A percentile compares a stretch with the other conserved stretches of the same genome.
Conservation (phyloP, 106 monocot genomes). For the Dendrobium catenatum region DNA sequence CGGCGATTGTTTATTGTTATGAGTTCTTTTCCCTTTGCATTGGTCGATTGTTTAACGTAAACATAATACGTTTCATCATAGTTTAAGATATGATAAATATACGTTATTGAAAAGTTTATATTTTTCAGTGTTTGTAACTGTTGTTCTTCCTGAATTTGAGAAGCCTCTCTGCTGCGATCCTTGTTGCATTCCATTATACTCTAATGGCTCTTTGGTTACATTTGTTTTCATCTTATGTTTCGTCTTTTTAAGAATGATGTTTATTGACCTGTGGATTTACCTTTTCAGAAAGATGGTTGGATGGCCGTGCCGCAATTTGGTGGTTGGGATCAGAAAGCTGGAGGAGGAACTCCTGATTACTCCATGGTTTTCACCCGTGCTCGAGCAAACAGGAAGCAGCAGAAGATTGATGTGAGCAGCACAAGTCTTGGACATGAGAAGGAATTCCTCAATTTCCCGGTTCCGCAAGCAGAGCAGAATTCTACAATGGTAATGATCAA, state of each 20-base stretch:
- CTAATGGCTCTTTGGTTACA: neutral
- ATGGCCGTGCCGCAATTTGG: conserved; percentile 20
- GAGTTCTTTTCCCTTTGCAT: neutral
- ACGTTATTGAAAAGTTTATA: neutral
- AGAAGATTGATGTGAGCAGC: conserved; percentile 9
- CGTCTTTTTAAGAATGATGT: neutral
- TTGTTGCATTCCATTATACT: neutral
- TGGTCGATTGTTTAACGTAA: neutral
- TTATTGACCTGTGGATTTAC: neutral
- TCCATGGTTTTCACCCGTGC: conserved; percentile 26
- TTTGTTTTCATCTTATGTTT: neutral
- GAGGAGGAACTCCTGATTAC: conserved; percentile 10
- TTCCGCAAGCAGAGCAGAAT: neutral
- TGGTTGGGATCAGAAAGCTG: conserved; percentile 23
- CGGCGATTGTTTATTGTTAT: neutral
- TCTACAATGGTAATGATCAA: conserved; percentile 2
- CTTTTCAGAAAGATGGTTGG: conserved; percentile 6
- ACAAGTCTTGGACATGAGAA: conserved; percentile 8
- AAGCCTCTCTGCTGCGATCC: neutral
- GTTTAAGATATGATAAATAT: neutral
- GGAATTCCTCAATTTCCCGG: conserved; percentile 13
- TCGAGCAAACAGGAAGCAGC: conserved; percentile 24
- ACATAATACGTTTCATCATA: neutral
- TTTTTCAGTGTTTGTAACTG: neutral
- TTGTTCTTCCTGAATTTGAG: neutral